Base-by-base conservation (phyloP, 2,329 filamentous ascomycete species). In the Diatrype stigma region DNA sequence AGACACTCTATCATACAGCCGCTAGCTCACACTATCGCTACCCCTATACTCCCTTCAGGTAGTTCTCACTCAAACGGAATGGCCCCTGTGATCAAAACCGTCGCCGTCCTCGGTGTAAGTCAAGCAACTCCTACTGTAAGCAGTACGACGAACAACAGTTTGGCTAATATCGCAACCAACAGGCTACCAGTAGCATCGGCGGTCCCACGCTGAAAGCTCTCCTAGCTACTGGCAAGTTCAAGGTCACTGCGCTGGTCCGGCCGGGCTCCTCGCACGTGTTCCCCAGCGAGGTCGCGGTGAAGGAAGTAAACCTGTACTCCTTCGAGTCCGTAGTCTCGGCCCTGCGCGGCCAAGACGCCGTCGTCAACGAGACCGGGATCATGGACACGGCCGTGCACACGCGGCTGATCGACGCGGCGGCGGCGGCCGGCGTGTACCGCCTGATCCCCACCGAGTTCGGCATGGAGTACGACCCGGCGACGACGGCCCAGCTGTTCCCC, bases 371-470 rank as follows among this genome's bases (percentile, higher is more conserved):
- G 16, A 49, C 37, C 35, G 34, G 21, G 35, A 32, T 42, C 26
- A 35, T 35, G 16, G 47, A 42, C 21, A 23, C 22, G 14, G 35
- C 16, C 2, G 26, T 34, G 6, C 19, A 49, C 47, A 49, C 42
- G 22, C 12, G 47, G 10, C 12, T 49, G 2, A 34, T 34, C 5
- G 47, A 49, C 17, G 47, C 47, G 22, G 47, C 47, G 6, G 21
- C 12, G 17, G 26, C 17, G 14, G 35, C 47, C 2, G 47, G 47
- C 14, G 47, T 49, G 21, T 44, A 49, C 44, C 60, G 61, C n/a
- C 59, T 63, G 45, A 52, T 66, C 46, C 62, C 63, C 6, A 58
- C 62, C 38, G 60, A 60, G 45, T 66, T 63, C 46, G 62, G 63
- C 51, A 16, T 30, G 22, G 49, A 49, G 42, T 52, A 47, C 37